Evolutionary conservation across 192 early-diverging fungal genomes (phyloP).

Genomic region (Anaeromyces robustus): DNA sequence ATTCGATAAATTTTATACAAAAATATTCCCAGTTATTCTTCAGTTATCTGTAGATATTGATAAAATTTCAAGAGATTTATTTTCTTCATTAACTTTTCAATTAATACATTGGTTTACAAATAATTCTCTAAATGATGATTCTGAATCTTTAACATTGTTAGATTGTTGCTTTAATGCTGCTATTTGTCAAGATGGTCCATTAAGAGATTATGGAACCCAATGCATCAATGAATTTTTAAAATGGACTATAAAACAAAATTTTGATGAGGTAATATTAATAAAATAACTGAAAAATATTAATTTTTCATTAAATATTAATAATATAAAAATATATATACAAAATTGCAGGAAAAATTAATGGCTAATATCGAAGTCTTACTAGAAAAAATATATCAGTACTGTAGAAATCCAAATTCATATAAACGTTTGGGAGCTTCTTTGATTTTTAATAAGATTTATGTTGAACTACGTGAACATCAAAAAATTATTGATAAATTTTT

Average conservation of each 20-base stretch:
- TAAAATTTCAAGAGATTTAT: constrained; percentile 49
- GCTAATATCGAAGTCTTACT: constrained; percentile 8
- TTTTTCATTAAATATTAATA: constrained; percentile 16
- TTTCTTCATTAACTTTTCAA: constrained; percentile 41
- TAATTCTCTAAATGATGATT: constrained; percentile 54
- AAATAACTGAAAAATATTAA: constrained; percentile 2
- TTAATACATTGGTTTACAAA: constrained; percentile 71
- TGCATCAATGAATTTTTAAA: constrained; percentile 57
- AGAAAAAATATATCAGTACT: constrained; percentile 47
- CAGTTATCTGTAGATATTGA: constrained; percentile 57
- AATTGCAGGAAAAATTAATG: constrained; percentile 24
- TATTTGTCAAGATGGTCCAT: constrained; percentile 10
- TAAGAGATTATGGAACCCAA: constrained; percentile 57
- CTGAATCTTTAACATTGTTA: constrained; percentile 56
- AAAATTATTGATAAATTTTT: constrained; percentile 46
- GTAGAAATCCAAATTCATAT: constrained; percentile 33
- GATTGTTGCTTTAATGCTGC: constrained; percentile 51
- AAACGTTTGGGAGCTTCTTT: constrained; percentile 55
- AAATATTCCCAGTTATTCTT: constrained; percentile 53
- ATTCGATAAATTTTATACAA: constrained; percentile 42
- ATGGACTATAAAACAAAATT: constrained; percentile 57
- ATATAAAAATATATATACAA: constrained; percentile 44
- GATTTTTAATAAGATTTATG: constrained; percentile 55
- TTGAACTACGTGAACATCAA: constrained; percentile 45
- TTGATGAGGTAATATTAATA: not conserved